Evolutionary conservation across 441 rosid genomes (phyloP), one percentile per base, ranked within the genome.

Genomic region (Omphalea diandra): DNA sequence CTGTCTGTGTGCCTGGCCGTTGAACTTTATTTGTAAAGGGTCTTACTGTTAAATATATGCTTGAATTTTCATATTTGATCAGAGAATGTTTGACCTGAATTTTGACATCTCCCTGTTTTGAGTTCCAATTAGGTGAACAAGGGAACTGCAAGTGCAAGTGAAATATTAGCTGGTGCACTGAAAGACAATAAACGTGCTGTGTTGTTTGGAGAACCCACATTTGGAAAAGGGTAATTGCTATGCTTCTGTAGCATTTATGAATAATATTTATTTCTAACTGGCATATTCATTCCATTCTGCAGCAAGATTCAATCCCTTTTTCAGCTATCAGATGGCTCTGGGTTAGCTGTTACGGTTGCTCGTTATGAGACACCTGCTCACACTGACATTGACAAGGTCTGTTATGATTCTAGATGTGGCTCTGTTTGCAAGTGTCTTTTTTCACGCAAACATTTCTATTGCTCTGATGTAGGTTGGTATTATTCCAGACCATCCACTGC

Each of bases 121-220:
- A 72, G 46, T 44, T 58, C 75, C 59, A 60, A 62, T 63, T 78
- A 92, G 97, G 99, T 95, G 76, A 95, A 95, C 86, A 95, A 90
- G 81, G 99, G 98, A 33, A 92, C 97, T 0, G 99, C 99, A 0
- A 95, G 99, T 74, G 98, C 98, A n/a, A 94, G 99, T 33, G 96
- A 95, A 81, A 90, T 95, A 79, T 74, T 92, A 73, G 98, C 98
- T 5, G 95, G 95, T 29, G 99, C 98, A 41, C 72, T 95, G 87
- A 95, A 95, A 76, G 98, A 92, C 84, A 95, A 92, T 71, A 95
- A 88, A 75, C 92, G 96, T 0, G 99, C 97, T 26, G 79, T 90
- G 15, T 77, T 95, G 72, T 89, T 82, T 36, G 99, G 99, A 65
- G 97, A 92, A 73, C 89, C 96, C 1, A 95, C 98, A 65, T 95